phyloP scores from a whole-genome alignment of 768 basidiomycete genomes.

The Mycena vulgaris region DNA sequence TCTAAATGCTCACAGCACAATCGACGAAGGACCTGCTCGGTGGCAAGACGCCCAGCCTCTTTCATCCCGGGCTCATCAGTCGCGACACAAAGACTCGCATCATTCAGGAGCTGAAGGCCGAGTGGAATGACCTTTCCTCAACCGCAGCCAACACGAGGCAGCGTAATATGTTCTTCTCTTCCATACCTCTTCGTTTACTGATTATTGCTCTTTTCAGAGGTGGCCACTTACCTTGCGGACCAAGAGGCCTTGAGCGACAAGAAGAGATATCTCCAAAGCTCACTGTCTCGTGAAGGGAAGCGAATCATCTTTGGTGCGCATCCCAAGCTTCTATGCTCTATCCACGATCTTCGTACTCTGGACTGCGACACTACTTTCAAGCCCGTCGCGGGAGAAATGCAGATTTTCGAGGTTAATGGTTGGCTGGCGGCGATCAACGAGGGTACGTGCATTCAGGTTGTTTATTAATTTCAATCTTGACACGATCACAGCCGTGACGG shows the following conservation, averaged over 20 bases:
- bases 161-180: constrained; percentile 6
- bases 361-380: constrained; percentile 33
- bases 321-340: constrained; percentile 3
- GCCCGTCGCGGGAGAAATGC: too few species aligned
- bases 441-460: not conserved
- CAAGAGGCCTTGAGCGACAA: constrained; percentile 9
- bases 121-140: not conserved
- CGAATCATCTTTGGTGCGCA: constrained; percentile 24
- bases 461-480: not conserved
- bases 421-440: constrained; percentile 22
- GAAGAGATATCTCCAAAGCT: constrained; percentile 26
- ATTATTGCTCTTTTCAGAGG: constrained; percentile 17
- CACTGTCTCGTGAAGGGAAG: constrained; percentile 21
- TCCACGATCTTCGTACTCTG: constrained; percentile 17
- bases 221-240: constrained; percentile 14
- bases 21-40: constrained; percentile 24
- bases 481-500: constrained; percentile 16
- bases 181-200: not conserved
- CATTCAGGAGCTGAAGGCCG: constrained; percentile 21
- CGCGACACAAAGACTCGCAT: constrained; percentile 14
- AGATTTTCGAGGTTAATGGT: constrained; percentile 28
- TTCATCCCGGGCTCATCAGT: constrained; percentile 19
- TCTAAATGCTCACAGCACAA: constrained; percentile 17
- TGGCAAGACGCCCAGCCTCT: constrained; percentile 22
- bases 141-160: constrained; percentile 6